phyloP scores from a whole-genome alignment of 1,139 yeast genomes.

The Citeromyces hawaiiensis region DNA sequence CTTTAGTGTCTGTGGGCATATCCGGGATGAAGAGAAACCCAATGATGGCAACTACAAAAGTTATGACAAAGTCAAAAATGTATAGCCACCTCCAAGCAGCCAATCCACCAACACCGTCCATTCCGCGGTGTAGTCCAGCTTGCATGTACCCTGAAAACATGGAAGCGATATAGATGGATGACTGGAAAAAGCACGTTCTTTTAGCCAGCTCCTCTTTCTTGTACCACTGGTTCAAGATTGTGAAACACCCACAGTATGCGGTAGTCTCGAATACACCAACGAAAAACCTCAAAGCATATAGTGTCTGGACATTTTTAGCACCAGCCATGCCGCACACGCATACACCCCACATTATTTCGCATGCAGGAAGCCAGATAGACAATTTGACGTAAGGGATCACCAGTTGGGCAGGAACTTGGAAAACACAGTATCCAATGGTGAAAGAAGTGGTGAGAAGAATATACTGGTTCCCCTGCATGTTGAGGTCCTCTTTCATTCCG shows the following conservation, averaged over 20 bases:
- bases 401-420: constrained; percentile 26
- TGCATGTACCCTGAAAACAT: constrained; percentile 48
- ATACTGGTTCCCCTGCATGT: constrained; percentile 50
- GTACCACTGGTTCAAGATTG: constrained; percentile 18
- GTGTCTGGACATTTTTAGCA: constrained; percentile 11
- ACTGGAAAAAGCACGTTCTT: constrained; percentile 32
- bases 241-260: constrained; percentile 16
- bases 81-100: constrained; percentile 34
- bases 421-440: constrained; percentile 41
- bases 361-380: constrained; percentile 23
- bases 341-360: constrained; percentile 56
- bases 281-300: constrained; percentile 19
- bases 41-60: constrained; percentile 7
- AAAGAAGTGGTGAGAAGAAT: constrained; percentile 46
- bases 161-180: constrained; percentile 31
- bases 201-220: constrained; percentile 14
- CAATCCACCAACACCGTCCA: constrained; percentile 30
- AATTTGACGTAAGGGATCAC: constrained; percentile 6
- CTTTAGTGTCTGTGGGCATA: constrained; percentile 26
- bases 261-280: constrained; percentile 21
- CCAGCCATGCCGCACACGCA: constrained; percentile 13
- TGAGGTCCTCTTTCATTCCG: constrained; percentile 45
- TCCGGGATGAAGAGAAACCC: constrained; percentile 8
- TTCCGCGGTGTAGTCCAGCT: constrained; percentile 46
- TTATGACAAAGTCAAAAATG: constrained; percentile 25